Conservation (phyloP, 1,284 basidiomycete species). For the Earliella scabrosa region DNA sequence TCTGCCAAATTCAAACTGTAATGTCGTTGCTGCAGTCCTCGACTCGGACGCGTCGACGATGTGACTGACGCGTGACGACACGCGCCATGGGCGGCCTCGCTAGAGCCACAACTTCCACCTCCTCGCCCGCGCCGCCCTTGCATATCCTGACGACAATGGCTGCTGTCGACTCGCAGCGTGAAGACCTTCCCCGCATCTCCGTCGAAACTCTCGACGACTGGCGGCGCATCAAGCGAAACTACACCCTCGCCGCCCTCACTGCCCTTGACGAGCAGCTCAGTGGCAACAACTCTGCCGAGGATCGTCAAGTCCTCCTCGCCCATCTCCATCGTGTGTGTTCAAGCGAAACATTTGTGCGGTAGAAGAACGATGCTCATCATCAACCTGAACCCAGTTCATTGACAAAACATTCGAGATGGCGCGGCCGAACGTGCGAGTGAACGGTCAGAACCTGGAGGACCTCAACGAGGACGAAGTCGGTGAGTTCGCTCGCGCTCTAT, state of each 20-base stretch:
- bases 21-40: too few species aligned
- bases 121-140: too few species aligned
- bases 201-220: slow-evolving; percentile 66
- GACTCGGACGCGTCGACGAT: too few species aligned
- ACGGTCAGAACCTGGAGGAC: slow-evolving; percentile 78
- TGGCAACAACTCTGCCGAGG: slow-evolving; percentile 37
- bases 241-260: slow-evolving; percentile 47
- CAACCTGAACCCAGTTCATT: slow-evolving; percentile 68
- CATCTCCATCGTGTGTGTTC: slow-evolving; percentile 53
- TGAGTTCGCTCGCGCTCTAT: slow-evolving; percentile 27
- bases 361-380: too few species aligned
- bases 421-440: slow-evolving; percentile 75
- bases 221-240: slow-evolving; percentile 58
- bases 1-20: too few species aligned
- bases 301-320: slow-evolving; percentile 49
- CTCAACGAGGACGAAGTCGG: slow-evolving; percentile 60
- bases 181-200: slow-evolving; percentile 68
- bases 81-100: too few species aligned
- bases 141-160: too few species aligned
- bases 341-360: too few species aligned
- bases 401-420: slow-evolving; percentile 65
- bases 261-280: slow-evolving; percentile 49
- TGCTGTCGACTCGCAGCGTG: slow-evolving; percentile 48
- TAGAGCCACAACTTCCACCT: too few species aligned
- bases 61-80: slow-evolving; percentile 22